A percentile compares a stretch with the other conserved stretches of the same genome.
These are phyloP conservation scores for Purpureocillium lavendulum DNA, from an alignment of 2,329 filamentous ascomycete genomes.

Conservation along the genomic window DNA sequence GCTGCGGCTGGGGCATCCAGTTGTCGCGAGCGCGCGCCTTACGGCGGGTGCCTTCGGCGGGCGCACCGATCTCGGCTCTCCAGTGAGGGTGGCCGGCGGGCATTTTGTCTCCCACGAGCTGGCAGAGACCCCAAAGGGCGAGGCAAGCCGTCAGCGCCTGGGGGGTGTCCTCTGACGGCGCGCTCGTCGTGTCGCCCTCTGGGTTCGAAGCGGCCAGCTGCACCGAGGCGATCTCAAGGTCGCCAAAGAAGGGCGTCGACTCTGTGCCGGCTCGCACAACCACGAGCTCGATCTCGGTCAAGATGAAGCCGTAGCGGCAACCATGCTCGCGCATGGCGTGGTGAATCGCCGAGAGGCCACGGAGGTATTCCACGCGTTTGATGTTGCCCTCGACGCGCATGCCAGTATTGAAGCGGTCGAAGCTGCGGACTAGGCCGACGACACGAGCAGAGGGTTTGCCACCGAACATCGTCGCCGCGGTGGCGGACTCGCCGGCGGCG, in stretches of 20 bases:
- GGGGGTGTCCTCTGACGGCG: too few species aligned
- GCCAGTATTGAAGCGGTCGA: conserved; percentile 89
- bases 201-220: conserved; percentile 40
- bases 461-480: conserved; percentile 42
- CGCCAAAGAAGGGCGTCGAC: conserved; percentile 75
- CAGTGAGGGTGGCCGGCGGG: conserved; percentile 50
- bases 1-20: conserved; percentile 69
- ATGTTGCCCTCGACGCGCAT: conserved; percentile 82
- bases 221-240: conserved; percentile 63
- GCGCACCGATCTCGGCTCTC: conserved; percentile 65
- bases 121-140: conserved; percentile 71
- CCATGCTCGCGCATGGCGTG: conserved; percentile 88
- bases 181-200: conserved; percentile 13
- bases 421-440: conserved; percentile 82
- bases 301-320: conserved; percentile 90
- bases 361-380: conserved; percentile 82
- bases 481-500: conserved; percentile 46
- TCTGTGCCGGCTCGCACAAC: conserved; percentile 74
- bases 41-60: conserved; percentile 62
- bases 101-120: conserved; percentile 53
- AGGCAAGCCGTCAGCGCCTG: conserved; percentile 54
- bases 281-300: conserved; percentile 92
- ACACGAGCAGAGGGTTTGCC: conserved; percentile 48
- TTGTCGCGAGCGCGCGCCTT: conserved; percentile 61
- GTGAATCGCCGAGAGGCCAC: conserved; percentile 78